Percentiles rank a stretch among this genome's conserved stretches.
Evolutionary conservation across 2,329 filamentous ascomycete genomes (phyloP).

Genomic region (Penicillium griseofulvum): DNA sequence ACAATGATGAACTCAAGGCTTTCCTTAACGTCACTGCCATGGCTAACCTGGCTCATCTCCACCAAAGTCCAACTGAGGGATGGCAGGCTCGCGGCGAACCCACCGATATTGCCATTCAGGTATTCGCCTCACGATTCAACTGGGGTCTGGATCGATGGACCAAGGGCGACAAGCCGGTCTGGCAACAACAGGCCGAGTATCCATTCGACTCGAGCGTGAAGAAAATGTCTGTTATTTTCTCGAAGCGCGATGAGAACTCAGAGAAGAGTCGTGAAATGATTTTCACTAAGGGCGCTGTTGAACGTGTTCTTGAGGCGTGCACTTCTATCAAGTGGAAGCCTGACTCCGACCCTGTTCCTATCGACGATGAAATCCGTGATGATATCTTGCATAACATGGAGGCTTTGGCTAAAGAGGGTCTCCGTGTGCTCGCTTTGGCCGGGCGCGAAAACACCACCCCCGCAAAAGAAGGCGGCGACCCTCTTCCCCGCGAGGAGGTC

Average conservation of each 20-base stretch:
- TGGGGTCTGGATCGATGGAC: slow-evolving; percentile 58
- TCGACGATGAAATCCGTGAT: slow-evolving; percentile 55
- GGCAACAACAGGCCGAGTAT: slow-evolving; percentile 64
- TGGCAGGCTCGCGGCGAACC: slow-evolving; percentile 67
- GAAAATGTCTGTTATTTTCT: slow-evolving; percentile 72
- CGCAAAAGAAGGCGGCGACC: slow-evolving; percentile 16
- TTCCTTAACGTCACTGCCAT: slow-evolving; percentile 64
- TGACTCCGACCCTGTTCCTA: slow-evolving; percentile 37
- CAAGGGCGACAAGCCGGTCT: slow-evolving; percentile 50
- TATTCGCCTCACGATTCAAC: slow-evolving; percentile 67
- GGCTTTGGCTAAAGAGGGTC: slow-evolving; percentile 61
- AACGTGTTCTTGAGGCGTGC: slow-evolving; percentile 65
- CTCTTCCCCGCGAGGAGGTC: slow-evolving; percentile 54
- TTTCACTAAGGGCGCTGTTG: slow-evolving; percentile 57
- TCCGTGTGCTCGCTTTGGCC: slow-evolving; percentile 68
- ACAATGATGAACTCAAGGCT: slow-evolving; percentile 51
- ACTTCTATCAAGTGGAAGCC: slow-evolving; percentile 49
- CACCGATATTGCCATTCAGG: slow-evolving; percentile 72
- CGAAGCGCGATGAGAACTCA: slow-evolving; percentile 20
- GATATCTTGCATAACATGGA: slow-evolving; percentile 68
- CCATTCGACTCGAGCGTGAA: slow-evolving; percentile 74
- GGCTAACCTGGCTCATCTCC: slow-evolving; percentile 64
- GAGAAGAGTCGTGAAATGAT: slow-evolving; percentile 32
- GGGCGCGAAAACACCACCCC: slow-evolving; percentile 32
- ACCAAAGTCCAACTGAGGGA: slow-evolving; percentile 51